Base-by-base conservation (phyloP, 306 rosid species). In the Hippophae tibetana region DNA sequence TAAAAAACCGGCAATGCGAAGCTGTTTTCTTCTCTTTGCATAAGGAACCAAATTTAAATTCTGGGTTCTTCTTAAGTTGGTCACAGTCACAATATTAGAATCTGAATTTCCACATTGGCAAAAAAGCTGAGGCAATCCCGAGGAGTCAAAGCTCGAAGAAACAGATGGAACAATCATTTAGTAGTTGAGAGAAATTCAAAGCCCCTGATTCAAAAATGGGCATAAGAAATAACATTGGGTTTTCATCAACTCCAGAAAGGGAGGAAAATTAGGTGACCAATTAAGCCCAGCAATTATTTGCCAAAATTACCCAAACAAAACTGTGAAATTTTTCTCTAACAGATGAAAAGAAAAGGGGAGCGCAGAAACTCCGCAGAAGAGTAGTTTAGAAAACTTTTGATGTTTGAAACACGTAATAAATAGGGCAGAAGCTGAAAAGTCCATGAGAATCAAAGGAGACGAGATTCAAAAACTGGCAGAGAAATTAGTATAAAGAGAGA, bases 161-260 rank as follows among this genome's bases (percentile, higher is more conserved):
- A 77, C 13, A 25, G 70, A 76, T 50, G 70, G 96, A 45, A 78
- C 63, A 79, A 75, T 79, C 95, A 90, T 90, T 64, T 72, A 79
- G 71, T 26, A 51, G 65, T 46, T 8, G 25, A 54, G 65, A 58
- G 58, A 58, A 62, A 40, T 69, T 61, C 81, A 68, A 51, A 13
- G 18, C 52, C 40, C 56, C 50, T 13, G 26, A 25, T 41, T 42
- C 60, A 52, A 67, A 62, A 38, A 52, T 10, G 43, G 65, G 59
- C 58, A 54, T 45, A 46, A 67, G 65, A 62, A 78, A 76, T 69
- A 23, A 65, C 82, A 77, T 72, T 52, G 64, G 69, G 41, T 51
- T 63, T 67, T 56, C 47, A 78, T 76, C 61, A 64, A 83, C 71
- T 46, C 50, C n/a, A 23, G 62, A 56, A 41, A 7, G 23, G 47